These are phyloP conservation scores for Cetradonia linearis DNA, from an alignment of 495 filamentous ascomycete species.

Conservation along the genomic window DNA sequence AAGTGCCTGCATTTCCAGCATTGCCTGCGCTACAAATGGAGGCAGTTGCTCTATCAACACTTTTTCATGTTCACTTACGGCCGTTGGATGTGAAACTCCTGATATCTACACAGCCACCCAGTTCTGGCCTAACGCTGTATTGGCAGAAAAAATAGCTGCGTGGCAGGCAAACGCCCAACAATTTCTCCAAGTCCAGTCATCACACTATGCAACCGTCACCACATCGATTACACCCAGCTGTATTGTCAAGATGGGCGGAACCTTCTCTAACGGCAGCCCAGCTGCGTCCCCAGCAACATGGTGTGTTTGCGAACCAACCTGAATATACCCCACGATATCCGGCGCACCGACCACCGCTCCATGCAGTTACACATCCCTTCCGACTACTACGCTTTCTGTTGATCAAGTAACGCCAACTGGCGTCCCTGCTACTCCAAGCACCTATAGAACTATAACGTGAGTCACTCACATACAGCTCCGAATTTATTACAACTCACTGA, in stretches of 20 bases:
- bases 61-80: too few species aligned
- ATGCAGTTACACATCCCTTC: not conserved
- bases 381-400: not conserved
- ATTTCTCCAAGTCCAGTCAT: too few species aligned
- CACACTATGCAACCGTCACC: too few species aligned
- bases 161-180: too few species aligned
- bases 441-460: not conserved
- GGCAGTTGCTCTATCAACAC: too few species aligned
- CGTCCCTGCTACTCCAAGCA: not conserved
- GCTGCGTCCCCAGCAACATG: not conserved
- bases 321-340: not conserved
- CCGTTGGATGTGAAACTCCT: too few species aligned
- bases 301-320: not conserved
- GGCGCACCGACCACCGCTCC: not conserved
- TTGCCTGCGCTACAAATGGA: not conserved
- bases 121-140: too few species aligned
- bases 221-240: too few species aligned
- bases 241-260: not conserved
- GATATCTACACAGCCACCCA: too few species aligned
- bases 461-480: not conserved
- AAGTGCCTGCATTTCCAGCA: not conserved
- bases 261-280: not conserved
- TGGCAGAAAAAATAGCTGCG: too few species aligned
- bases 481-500: not conserved
- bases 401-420: not conserved